Evolutionary conservation across 257 asterid genomes (phyloP), one percentile per base, ranked within the genome.

Genomic region (Capsicum chinense): DNA sequence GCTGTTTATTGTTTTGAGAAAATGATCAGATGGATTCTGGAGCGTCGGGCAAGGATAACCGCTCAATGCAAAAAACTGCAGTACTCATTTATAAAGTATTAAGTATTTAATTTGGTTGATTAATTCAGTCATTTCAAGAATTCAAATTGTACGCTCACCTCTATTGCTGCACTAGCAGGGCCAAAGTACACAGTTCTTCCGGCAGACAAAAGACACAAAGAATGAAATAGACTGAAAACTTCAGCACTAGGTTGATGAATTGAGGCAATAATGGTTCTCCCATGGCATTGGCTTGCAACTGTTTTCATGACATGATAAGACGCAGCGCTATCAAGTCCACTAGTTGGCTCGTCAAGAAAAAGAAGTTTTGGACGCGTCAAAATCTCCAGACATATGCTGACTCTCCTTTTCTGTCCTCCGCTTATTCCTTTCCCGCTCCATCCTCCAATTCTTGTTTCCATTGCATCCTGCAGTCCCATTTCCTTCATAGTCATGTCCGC

Each of bases 241-340:
- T 86, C 89, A 47, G 83, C 80, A 35, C 86, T 83, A 7, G 88
- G 88, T 42, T 86, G 88, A 69, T 86, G 86, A 54, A 86, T 59
- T 15, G 88, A 86, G 5, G 84, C 88, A 0, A 83, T 7, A 2
- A 86, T 66, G 47, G 89, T 86, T 68, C 83, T 86, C 19, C 89
- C 87, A 5, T 60, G 3, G 2, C 80, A 17, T 17, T 60, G 73
- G 8, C 82, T 14, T 19, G 69, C 76, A 59, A 84, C 80, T 60
- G 83, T 26, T 48, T 81, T 83, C 85, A 86, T 83, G 8, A 86
- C 89, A 74, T 70, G 74, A 81, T 79, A 86, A 1, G 89, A 84
- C 16, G 97, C 92, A 44, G 94, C 95, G 69, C 93, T 89, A n/a
- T 91, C 95, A 5, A 93, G 92, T 15, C 95, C 95, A 73, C 94